These are phyloP conservation scores for Heritiera fomes DNA, from an alignment of 345 rosid species.

Conservation along the genomic window DNA sequence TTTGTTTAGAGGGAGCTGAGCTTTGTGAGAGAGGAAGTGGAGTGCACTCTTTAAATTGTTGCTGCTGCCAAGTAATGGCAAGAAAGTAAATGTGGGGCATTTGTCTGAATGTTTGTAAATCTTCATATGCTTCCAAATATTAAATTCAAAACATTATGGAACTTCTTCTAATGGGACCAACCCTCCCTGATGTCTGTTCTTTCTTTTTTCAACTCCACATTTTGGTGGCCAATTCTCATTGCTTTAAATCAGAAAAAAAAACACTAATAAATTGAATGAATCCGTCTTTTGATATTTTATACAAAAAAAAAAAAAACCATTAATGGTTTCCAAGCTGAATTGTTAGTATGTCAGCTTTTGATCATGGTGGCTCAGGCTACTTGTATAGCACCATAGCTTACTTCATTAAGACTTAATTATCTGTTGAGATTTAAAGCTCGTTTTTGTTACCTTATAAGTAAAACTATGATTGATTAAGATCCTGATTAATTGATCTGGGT, in stretches of 20 bases:
- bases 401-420: constrained; percentile 22
- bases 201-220: constrained; percentile 16
- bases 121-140: constrained; percentile 38
- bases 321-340: constrained; percentile 17
- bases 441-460: not conserved
- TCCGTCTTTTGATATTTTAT: not conserved
- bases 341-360: not conserved
- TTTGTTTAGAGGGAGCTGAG: constrained; percentile 2
- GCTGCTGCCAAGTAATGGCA: constrained; percentile 13
- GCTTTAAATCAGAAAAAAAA: constrained; percentile 15
- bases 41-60: constrained; percentile 33
- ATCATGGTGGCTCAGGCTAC: constrained; percentile 5
- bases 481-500: not conserved
- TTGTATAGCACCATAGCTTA: constrained; percentile 6
- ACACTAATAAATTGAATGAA: not conserved
- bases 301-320: not conserved
- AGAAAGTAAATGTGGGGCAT: constrained; percentile 10
- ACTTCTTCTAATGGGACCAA: constrained; percentile 9
- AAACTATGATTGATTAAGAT: constrained; percentile 6
- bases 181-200: not conserved
- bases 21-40: constrained; percentile 20
- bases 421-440: not conserved
- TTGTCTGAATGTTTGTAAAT: constrained; percentile 14
- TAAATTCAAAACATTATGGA: constrained; percentile 28
- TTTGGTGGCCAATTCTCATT: constrained; percentile 25